Evolutionary conservation across 805 yeast genomes (phyloP).

Genomic region (Teunomyces lycoperdinae): DNA sequence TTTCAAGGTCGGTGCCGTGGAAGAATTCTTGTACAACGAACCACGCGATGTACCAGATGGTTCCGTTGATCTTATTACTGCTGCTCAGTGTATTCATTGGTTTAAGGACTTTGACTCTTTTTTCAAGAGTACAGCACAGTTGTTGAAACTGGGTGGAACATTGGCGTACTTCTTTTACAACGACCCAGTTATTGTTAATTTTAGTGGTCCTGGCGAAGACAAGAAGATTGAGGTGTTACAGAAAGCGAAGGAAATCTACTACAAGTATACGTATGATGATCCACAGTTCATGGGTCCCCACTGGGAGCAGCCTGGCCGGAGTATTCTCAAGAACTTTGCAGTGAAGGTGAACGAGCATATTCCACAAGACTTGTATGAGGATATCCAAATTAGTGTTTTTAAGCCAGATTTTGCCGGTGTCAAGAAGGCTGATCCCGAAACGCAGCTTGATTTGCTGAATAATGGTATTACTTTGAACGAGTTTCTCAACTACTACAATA

Average conservation of each 20-base stretch:
- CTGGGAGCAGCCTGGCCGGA: conserved; percentile 88
- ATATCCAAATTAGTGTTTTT: conserved; percentile 30
- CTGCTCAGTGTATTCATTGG: conserved; percentile 45
- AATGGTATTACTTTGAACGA: conserved; percentile 42
- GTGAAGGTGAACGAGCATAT: conserved; percentile 39
- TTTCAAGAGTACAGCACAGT: conserved; percentile 30
- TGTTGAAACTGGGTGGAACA: conserved; percentile 40
- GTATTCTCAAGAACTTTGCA: conserved; percentile 45
- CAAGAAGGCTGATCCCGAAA: conserved; percentile 17
- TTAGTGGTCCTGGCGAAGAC: conserved; percentile 16
- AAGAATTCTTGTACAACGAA: conserved; percentile 19
- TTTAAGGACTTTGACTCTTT: conserved; percentile 31
- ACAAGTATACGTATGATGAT: conserved; percentile 40
- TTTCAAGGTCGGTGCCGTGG: conserved; percentile 34
- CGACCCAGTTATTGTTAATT: conserved; percentile 37
- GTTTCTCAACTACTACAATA: conserved; percentile 53
- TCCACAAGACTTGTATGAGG: conserved; percentile 41
- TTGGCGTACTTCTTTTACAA: conserved; percentile 43
- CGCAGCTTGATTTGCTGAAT: conserved; percentile 25
- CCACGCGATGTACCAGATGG: conserved; percentile 13
- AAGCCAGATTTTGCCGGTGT: conserved; percentile 14
- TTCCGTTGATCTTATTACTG: conserved; percentile 37
- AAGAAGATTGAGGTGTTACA: conserved; percentile 14
- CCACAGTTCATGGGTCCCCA: conserved; percentile 55
- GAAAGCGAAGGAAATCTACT: conserved; percentile 27